Percentiles rank a stretch among this genome's conserved stretches.
Conservation (phyloP, 768 basidiomycete genomes). For the Rhizopogon salebrosus region DNA sequence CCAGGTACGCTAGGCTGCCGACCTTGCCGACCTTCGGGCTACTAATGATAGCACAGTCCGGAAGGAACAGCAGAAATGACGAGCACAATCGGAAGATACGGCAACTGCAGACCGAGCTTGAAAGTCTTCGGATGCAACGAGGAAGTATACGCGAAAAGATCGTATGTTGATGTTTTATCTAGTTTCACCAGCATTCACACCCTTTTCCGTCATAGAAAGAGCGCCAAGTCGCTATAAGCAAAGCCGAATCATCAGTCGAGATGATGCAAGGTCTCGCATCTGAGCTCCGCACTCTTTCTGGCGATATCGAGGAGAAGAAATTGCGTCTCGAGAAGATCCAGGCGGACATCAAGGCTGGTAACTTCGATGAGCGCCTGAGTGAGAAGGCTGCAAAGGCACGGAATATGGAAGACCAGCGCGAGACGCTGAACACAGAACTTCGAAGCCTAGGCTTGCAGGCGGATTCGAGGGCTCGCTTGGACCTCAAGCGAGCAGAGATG, state of each 20-base stretch:
- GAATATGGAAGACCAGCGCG: slow-evolving; percentile 61
- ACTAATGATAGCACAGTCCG: slow-evolving; percentile 28
- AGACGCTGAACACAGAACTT: slow-evolving; percentile 67
- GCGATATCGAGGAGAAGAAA: slow-evolving; percentile 69
- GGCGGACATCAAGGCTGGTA: slow-evolving; percentile 49
- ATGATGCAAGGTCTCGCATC: slow-evolving; percentile 47
- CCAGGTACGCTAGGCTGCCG: slow-evolving; percentile 40
- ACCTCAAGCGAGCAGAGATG: slow-evolving; percentile 66
- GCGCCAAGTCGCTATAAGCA: slow-evolving; percentile 44
- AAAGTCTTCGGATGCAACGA: slow-evolving; percentile 49
- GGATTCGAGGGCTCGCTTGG: slow-evolving; percentile 73
- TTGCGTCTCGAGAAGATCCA: slow-evolving; percentile 55
- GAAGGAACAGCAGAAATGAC: slow-evolving; percentile 51
- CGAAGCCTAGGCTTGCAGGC: slow-evolving; percentile 70
- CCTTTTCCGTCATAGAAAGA: slow-evolving; percentile 33
- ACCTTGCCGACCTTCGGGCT: background rate
- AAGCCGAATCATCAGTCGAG: slow-evolving; percentile 53
- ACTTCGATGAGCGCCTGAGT: slow-evolving; percentile 58
- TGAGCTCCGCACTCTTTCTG: slow-evolving; percentile 47
- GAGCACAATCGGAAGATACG: slow-evolving; percentile 60
- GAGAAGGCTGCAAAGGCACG: slow-evolving; percentile 53
- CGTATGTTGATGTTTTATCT: slow-evolving; percentile 31
- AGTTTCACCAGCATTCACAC: background rate
- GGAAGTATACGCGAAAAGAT: slow-evolving; percentile 50
- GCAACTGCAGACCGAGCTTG: slow-evolving; percentile 50